Evolutionary conservation across 805 yeast genomes (phyloP).

Genomic region (Pichia rugopelliculosa): DNA sequence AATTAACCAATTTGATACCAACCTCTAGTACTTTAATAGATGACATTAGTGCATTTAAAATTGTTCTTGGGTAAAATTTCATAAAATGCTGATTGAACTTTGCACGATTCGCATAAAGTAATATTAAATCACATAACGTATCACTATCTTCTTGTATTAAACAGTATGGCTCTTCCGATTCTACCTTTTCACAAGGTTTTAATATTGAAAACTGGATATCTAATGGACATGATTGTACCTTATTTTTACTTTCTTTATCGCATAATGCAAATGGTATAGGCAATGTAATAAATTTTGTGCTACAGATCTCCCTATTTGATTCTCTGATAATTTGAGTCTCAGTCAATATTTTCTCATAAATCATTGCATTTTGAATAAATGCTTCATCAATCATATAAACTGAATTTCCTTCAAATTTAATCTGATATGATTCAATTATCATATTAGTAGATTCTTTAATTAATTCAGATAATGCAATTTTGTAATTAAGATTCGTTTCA

Average conservation of each 20-base stretch:
- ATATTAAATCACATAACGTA: constrained; percentile 37
- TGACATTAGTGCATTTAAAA: background rate
- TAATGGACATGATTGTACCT: background rate
- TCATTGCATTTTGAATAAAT: background rate
- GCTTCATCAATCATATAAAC: background rate
- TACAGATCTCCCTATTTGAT: background rate
- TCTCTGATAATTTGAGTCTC: background rate
- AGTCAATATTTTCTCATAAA: background rate
- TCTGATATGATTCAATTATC: background rate
- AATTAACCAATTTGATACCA: background rate
- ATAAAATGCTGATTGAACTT: constrained; percentile 47
- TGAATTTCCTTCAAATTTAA: background rate
- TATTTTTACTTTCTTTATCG: background rate
- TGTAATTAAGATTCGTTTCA: constrained; percentile 32
- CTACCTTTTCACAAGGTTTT: background rate
- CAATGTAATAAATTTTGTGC: background rate
- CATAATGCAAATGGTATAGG: background rate
- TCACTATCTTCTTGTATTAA: constrained; percentile 28
- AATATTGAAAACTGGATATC: background rate
- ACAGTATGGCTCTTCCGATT: constrained; percentile 14
- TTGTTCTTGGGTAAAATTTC: constrained; percentile 17
- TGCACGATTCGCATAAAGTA: constrained; percentile 40
- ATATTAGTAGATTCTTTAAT: constrained; percentile 17
- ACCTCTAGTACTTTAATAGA: background rate
- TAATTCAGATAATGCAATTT: constrained; percentile 34